A percentile compares a stretch with the other conserved stretches of the same genome.
These are phyloP conservation scores for Ceratocystis huliohia DNA, from an alignment of 2,329 filamentous ascomycete genomes.

Conservation along the genomic window DNA sequence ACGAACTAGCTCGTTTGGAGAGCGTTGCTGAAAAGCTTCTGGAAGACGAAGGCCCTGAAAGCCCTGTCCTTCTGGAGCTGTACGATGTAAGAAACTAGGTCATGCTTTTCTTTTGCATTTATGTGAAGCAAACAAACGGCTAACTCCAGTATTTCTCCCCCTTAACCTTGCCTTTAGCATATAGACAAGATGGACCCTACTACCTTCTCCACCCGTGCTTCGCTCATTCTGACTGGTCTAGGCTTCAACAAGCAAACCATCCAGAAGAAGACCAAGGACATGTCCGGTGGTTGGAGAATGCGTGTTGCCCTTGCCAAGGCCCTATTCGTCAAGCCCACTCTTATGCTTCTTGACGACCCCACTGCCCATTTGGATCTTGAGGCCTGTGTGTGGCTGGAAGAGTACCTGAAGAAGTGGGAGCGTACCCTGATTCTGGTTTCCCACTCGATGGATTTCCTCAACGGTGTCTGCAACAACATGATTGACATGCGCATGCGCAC, in stretches of 20 bases:
- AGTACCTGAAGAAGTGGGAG: constrained; percentile 99
- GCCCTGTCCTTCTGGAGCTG: constrained; percentile 76
- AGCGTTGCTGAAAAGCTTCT: constrained; percentile 77
- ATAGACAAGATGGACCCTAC: constrained; percentile 99
- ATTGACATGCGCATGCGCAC: constrained; percentile 88
- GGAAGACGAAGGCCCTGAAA: constrained; percentile 85
- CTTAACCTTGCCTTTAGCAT: constrained; percentile 44
- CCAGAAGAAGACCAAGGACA: constrained; percentile 99
- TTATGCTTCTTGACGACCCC: constrained; percentile 92
- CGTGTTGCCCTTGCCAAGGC: constrained; percentile 95
- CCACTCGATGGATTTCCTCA: constrained; percentile 97
- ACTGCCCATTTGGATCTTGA: constrained; percentile 98
- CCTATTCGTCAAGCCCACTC: constrained; percentile 92
- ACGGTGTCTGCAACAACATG: constrained; percentile 97
- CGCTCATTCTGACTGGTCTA: constrained; percentile 92
- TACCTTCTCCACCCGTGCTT: constrained; percentile 90
- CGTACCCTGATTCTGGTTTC: constrained; percentile 92
- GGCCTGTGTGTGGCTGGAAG: constrained; percentile 98
- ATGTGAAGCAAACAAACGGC: constrained; percentile 10
- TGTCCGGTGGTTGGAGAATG: constrained; percentile 99
- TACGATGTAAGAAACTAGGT: constrained; percentile 61
- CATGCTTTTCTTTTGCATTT: constrained; percentile 7
- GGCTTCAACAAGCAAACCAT: constrained; percentile 98
- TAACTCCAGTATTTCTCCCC: constrained; percentile 22
- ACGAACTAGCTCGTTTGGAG: constrained; percentile 83